phyloP scores from a whole-genome alignment of 108 stramenopile species.

The Cyclotella atomus region DNA sequence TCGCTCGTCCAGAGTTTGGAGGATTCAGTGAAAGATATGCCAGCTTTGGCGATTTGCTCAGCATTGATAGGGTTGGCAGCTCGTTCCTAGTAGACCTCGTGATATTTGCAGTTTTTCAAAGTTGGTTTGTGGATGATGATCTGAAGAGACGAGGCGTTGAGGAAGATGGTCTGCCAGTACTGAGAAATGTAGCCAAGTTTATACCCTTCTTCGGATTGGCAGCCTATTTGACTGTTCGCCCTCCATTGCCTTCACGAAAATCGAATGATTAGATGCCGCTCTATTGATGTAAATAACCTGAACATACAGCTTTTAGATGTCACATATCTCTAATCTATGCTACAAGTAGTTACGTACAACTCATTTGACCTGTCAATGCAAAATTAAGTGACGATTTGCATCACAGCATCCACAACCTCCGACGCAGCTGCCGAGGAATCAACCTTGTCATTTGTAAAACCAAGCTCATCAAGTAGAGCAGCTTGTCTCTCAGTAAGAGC shows the following conservation, averaged over 20 bases:
- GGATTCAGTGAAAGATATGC: constrained; percentile 54
- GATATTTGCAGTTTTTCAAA: constrained; percentile 85
- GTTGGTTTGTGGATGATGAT: constrained; percentile 91
- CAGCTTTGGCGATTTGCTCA: constrained; percentile 64
- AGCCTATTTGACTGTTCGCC: constrained; percentile 71
- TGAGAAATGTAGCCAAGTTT: constrained; percentile 64
- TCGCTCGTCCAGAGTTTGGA: constrained; percentile 61
- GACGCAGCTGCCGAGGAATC: constrained; percentile 1
- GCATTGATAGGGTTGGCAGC: constrained; percentile 81
- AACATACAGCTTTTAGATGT: too few species aligned
- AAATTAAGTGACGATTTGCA: too few species aligned
- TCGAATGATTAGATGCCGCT: background rate
- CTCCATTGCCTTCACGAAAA: constrained; percentile 37
- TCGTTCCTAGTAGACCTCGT: constrained; percentile 84
- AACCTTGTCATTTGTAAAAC: background rate
- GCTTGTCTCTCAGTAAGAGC: background rate
- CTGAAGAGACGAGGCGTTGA: constrained; percentile 68
- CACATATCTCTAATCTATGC: background rate
- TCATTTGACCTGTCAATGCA: too few species aligned
- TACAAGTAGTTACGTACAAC: too few species aligned
- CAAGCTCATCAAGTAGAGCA: constrained; percentile 3
- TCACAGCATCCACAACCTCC: constrained; percentile 14
- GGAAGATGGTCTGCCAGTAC: constrained; percentile 32
- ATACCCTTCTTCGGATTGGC: constrained; percentile 89
- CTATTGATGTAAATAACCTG: constrained; percentile 1